phyloP scores from a whole-genome alignment of 257 asterid genomes.

The Primulina huaijiensis region DNA sequence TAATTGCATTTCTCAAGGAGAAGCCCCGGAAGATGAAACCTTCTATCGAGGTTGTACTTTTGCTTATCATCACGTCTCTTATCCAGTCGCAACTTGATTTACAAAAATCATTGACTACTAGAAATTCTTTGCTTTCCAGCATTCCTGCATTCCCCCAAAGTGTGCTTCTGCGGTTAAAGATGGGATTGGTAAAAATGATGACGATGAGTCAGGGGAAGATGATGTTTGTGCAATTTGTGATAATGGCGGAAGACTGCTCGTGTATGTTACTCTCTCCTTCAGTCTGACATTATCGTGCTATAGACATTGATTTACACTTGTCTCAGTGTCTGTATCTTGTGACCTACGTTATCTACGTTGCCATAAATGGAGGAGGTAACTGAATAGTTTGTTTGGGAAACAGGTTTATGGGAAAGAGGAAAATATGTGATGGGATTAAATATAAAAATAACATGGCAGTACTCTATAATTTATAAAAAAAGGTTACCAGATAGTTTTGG shows the following conservation, averaged over 20 bases:
- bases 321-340: not conserved
- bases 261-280: slow-evolving; percentile 39
- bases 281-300: not conserved
- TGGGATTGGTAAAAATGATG: not conserved
- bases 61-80: not conserved
- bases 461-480: not conserved
- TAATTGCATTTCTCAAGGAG: slow-evolving; percentile 53
- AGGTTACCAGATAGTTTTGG: not conserved
- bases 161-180: slow-evolving; percentile 63
- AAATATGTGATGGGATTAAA: not conserved
- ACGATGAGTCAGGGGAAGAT: slow-evolving; percentile 32
- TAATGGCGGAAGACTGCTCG: slow-evolving; percentile 54
- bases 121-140: slow-evolving; percentile 34
- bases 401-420: not conserved
- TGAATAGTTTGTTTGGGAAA: not conserved
- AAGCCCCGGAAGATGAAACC: slow-evolving; percentile 54
- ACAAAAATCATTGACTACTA: slow-evolving; percentile 15
- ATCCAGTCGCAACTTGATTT: not conserved
- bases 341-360: not conserved
- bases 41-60: slow-evolving; percentile 42
- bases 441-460: not conserved
- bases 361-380: not conserved
- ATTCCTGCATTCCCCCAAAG: slow-evolving; percentile 9
- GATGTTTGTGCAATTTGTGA: slow-evolving; percentile 81
- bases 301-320: not conserved